These are phyloP conservation scores for Hura crepitans DNA, from an alignment of 441 rosid genomes.

Conservation along the genomic window DNA sequence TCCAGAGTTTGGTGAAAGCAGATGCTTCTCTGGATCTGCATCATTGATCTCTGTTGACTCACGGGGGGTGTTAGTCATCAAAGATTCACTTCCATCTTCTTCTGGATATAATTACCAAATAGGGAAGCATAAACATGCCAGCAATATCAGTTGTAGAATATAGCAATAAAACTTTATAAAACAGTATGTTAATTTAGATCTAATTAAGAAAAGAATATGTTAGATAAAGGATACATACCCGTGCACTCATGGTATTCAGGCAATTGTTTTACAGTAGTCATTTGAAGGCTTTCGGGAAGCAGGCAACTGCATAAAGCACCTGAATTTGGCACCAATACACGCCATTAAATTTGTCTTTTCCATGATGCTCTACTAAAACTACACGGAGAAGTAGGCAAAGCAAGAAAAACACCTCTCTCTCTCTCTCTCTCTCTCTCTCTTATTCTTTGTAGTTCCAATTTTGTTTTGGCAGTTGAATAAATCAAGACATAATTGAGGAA, in stretches of 20 bases:
- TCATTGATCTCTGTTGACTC: conserved; percentile 47
- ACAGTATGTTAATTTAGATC: background rate
- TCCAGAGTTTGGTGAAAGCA: conserved; percentile 38
- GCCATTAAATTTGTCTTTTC: background rate
- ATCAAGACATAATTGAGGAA: background rate
- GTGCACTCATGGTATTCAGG: conserved; percentile 53
- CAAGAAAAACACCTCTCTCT: background rate
- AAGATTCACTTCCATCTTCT: conserved; percentile 49
- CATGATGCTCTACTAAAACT: background rate
- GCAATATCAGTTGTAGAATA: background rate
- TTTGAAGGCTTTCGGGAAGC: conserved; percentile 83
- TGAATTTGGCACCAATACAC: conserved; percentile 27
- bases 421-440: background rate
- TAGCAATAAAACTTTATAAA: background rate
- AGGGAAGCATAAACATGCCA: conserved; percentile 9
- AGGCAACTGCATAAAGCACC: conserved; percentile 69
- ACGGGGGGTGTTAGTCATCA: conserved; percentile 34
- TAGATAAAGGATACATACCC: conserved; percentile 27
- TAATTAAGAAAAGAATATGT: background rate
- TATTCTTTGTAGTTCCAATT: too few relatives aligned
- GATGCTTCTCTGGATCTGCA: conserved; percentile 46
- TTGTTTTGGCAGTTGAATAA: background rate
- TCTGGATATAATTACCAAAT: conserved; percentile 26
- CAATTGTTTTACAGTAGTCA: conserved; percentile 57
- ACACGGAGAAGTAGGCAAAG: background rate